Base-by-base conservation (phyloP, 306 rosid genomes). In the Potentilla sterilis region DNA sequence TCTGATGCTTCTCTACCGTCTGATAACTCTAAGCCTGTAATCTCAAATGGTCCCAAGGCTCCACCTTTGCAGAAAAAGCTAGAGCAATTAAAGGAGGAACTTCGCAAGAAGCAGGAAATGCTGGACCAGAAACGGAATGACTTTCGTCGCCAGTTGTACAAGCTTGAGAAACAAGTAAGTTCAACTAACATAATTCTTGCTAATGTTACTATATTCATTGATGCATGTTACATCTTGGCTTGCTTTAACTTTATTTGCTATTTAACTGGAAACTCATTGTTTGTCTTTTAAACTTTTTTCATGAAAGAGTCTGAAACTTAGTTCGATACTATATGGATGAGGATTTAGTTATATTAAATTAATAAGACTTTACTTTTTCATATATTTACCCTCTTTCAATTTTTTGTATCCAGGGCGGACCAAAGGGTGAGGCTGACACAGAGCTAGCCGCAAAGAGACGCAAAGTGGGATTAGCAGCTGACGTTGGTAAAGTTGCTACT, bases 31-130 rank as follows among this genome's bases (percentile, higher is more conserved):
- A 90, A 78, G 87, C 90, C 80, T 37, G 76, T 46, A 73, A 76
- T 75, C 11, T 64, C 88, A 72, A 90, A 88, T 85, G 88, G 90
- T 70, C 80, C 92, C 70, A 92, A 87, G 89, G 87, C 54, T 70
- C 84, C 83, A 22, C 93, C 96, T 73, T 88, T 41, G 71, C 99
- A 96, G 79, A 96, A 85, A 88, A 96, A 96, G 82, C 82, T 89
- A 75, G 99, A 90, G 88, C 89, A 81, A 84, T 84, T 92, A 65
- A 96, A 89, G 87, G 98, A 92, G 82, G 91, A 92, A 87, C 87
- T 96, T 78, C 98, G 97, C 80, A 96, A 88, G 91, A 96, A 92
- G 82, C 99, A 87, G 84, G 97, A 96, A 88, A 84, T 90, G 91
- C 88, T 96, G 74, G 97, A 87, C 73, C 96, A 92, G 85, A 96